Percentiles rank a stretch among this genome's conserved stretches.
phyloP scores from a whole-genome alignment of 208 protist species.

The Crithidia fasciculata region DNA sequence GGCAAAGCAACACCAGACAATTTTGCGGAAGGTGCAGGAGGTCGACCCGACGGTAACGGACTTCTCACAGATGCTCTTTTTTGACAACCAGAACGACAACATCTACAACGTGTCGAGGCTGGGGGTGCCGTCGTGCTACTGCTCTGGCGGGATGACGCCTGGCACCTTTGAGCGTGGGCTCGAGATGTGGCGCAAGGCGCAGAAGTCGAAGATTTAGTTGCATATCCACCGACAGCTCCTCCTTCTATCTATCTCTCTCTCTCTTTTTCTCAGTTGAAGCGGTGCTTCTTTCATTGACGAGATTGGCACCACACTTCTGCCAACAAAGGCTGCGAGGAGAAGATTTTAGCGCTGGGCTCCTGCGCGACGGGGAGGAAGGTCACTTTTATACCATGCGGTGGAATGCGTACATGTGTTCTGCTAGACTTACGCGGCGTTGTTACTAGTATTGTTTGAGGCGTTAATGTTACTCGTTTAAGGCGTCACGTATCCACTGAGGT shows the following conservation, averaged over 20 bases:
- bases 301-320: too few relatives aligned
- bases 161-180: conserved; percentile 77
- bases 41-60: conserved; percentile 50
- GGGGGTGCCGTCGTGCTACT: conserved; percentile 83
- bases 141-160: conserved; percentile 70
- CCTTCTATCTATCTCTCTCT: neutral
- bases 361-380: too few relatives aligned
- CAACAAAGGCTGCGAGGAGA: too few relatives aligned
- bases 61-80: conserved; percentile 89
- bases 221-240: neutral
- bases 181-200: conserved; percentile 52
- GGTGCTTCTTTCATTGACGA: too few relatives aligned
- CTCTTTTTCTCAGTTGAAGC: too few relatives aligned
- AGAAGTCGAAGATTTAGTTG: conserved; percentile 27
- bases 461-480: too few relatives aligned
- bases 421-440: too few relatives aligned
- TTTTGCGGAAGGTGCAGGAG: conserved; percentile 52
- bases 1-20: conserved; percentile 64
- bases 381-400: too few relatives aligned
- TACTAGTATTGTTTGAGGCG: too few relatives aligned
- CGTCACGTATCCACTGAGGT: too few relatives aligned
- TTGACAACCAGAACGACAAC: conserved; percentile 92
- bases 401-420: too few relatives aligned
- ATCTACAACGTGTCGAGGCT: conserved; percentile 67
- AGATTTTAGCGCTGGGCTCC: too few relatives aligned